These are phyloP conservation scores for Neophaeococcomyces mojaviensis DNA, from an alignment of 2,329 filamentous ascomycete species.

Conservation along the genomic window DNA sequence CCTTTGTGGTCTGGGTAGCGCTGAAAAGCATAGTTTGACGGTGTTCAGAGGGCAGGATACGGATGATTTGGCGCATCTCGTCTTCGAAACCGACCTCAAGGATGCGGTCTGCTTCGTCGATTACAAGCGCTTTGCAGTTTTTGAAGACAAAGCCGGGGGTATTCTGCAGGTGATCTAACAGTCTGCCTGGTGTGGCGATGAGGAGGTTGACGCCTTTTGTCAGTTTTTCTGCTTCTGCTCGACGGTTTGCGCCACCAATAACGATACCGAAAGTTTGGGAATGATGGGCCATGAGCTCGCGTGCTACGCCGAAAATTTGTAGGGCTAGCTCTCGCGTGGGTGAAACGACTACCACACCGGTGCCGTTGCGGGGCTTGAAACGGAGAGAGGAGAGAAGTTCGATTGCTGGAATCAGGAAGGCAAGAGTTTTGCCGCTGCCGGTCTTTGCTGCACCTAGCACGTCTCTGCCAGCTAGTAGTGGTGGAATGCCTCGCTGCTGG, in stretches of 20 bases:
- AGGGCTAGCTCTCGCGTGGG: slow-evolving; percentile 89
- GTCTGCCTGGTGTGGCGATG: slow-evolving; percentile 84
- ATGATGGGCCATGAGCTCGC: slow-evolving; percentile 87
- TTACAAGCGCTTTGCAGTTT: slow-evolving; percentile 84
- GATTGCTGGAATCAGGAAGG: slow-evolving; percentile 87
- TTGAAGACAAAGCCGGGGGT: slow-evolving; percentile 86
- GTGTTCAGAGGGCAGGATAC: slow-evolving; percentile 79
- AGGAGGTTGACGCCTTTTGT: slow-evolving; percentile 89
- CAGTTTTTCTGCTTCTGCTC: slow-evolving; percentile 89
- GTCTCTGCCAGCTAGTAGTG: slow-evolving; percentile 79
- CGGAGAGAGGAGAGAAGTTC: slow-evolving; percentile 85
- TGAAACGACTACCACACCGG: slow-evolving; percentile 84
- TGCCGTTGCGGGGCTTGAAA: slow-evolving; percentile 92
- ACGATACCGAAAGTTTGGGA: slow-evolving; percentile 94
- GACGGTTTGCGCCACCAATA: slow-evolving; percentile 86
- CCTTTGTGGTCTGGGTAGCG: slow-evolving; percentile 95
- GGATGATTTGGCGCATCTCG: slow-evolving; percentile 94
- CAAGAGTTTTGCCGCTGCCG: slow-evolving; percentile 88
- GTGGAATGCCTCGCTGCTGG: slow-evolving; percentile 78
- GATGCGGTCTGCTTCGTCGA: slow-evolving; percentile 95
- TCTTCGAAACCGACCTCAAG: slow-evolving; percentile 95
- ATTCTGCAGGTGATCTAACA: slow-evolving; percentile 90
- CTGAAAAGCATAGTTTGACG: slow-evolving; percentile 98
- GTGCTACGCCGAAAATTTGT: slow-evolving; percentile 91
- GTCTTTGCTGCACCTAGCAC: slow-evolving; percentile 94